Percentiles rank a stretch among this genome's conserved stretches.
phyloP scores from a whole-genome alignment of 2,329 filamentous ascomycete species.

The Colletotrichum costaricense region DNA sequence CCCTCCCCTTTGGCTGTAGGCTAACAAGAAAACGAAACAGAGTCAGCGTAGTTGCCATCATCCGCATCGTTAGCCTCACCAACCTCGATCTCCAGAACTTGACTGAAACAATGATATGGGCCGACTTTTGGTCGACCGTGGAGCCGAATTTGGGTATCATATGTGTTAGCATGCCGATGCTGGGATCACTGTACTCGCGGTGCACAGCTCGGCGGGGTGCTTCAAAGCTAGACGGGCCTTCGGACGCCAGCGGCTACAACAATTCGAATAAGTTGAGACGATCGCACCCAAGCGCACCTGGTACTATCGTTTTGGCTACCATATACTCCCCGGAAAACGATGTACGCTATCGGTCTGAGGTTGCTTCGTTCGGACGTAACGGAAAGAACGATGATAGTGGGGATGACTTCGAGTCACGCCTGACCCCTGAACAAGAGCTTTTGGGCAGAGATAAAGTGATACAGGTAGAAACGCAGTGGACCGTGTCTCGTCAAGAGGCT shows the following conservation, averaged over 20 bases:
- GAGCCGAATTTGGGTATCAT: constrained; percentile 39
- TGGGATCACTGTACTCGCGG: constrained; percentile 8
- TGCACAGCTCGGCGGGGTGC: not conserved
- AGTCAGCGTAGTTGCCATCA: constrained; percentile 39
- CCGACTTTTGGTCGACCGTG: constrained; percentile 39
- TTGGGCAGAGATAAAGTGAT: not conserved
- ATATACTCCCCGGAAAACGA: not conserved
- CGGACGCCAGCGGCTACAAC: not conserved
- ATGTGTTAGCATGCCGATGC: constrained; percentile 39
- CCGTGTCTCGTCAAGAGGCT: not conserved
- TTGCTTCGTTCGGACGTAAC: not conserved
- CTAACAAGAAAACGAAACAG: constrained; percentile 7
- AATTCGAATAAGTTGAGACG: not conserved
- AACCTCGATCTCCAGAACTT: constrained; percentile 41
- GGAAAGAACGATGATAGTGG: not conserved
- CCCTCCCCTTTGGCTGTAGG: not conserved
- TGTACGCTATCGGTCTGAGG: not conserved
- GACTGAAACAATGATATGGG: constrained; percentile 38
- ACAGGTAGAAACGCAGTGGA: not conserved
- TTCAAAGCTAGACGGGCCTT: not conserved
- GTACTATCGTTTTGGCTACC: not conserved
- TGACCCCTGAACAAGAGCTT: not conserved
- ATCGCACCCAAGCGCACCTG: not conserved
- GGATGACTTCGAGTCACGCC: not conserved
- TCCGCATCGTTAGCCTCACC: constrained; percentile 38